These are phyloP conservation scores for Porcisia hertigi DNA, from an alignment of 208 protist genomes.

Conservation along the genomic window DNA sequence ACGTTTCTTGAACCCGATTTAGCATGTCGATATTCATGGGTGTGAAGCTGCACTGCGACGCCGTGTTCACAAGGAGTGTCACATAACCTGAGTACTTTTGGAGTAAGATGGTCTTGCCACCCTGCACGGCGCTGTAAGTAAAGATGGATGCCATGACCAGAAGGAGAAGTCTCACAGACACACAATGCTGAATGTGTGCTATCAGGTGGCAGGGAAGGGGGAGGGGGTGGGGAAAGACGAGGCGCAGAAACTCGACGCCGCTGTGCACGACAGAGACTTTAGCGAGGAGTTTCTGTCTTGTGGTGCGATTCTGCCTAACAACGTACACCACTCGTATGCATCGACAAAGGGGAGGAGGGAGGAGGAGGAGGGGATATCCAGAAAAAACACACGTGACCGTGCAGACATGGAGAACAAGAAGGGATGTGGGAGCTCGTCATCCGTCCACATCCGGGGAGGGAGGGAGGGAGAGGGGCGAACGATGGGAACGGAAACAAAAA, in stretches of 20 bases:
- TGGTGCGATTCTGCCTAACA: background rate
- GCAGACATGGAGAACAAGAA: constrained; percentile 1
- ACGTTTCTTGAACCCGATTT: constrained; percentile 45
- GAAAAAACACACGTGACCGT: background rate
- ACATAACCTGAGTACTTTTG: constrained; percentile 46
- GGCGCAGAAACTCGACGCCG: background rate
- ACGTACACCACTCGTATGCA: background rate
- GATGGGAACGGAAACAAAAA: background rate
- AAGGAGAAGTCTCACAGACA: background rate
- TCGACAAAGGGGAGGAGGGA: background rate
- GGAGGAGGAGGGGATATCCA: background rate
- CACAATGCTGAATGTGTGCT: background rate
- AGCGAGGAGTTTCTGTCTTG: background rate
- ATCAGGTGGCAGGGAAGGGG: background rate
- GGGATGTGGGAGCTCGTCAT: background rate
- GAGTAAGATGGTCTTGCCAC: constrained; percentile 41
- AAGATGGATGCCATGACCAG: constrained; percentile 26
- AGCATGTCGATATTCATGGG: constrained; percentile 45
- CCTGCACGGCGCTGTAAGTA: constrained; percentile 30
- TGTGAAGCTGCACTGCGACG: constrained; percentile 64
- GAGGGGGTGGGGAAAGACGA: background rate
- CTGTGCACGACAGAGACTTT: background rate
- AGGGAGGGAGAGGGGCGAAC: background rate
- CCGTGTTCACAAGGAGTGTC: constrained; percentile 66
- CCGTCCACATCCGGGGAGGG: background rate